A percentile compares a stretch with the other conserved stretches of the same genome.
Conservation (phyloP, 768 basidiomycete species). For the Brasilioporus rufonigricans region DNA sequence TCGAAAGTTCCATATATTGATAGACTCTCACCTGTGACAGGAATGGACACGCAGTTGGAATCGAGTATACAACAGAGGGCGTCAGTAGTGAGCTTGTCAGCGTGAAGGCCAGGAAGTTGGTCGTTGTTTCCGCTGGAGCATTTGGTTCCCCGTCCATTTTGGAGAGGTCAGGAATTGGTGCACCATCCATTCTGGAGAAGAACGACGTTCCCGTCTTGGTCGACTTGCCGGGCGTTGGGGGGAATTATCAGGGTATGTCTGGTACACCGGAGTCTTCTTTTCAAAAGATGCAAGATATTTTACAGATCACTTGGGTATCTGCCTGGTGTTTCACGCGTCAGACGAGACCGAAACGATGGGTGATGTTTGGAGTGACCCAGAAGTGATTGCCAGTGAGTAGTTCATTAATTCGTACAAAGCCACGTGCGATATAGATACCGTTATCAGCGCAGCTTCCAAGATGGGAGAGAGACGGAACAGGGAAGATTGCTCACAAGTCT, state of each 20-base stretch:
- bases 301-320: slow-evolving; percentile 32
- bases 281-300: no score
- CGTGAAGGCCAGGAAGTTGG: slow-evolving; percentile 30
- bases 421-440: neutral
- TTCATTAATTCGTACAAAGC: slow-evolving; percentile 13
- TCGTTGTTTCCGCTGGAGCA: no score
- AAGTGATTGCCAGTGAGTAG: slow-evolving; percentile 37
- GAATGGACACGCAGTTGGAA: slow-evolving; percentile 32
- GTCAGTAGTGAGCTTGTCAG: slow-evolving; percentile 1
- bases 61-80: slow-evolving; percentile 35
- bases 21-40: neutral
- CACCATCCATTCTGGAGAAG: no score
- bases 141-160: no score
- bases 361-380: slow-evolving; percentile 38
- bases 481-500: slow-evolving; percentile 56
- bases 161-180: no score
- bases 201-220: no score
- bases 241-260: slow-evolving; percentile 57
- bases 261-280: rapidly evolving
- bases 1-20: neutral
- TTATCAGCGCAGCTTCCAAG: slow-evolving; percentile 28
- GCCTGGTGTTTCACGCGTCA: slow-evolving; percentile 36
- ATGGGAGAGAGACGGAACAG: slow-evolving; percentile 39
- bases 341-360: slow-evolving; percentile 50
- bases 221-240: slow-evolving; percentile 80